These are phyloP conservation scores for Morella rubra DNA, from an alignment of 306 rosid genomes.

Conservation along the genomic window DNA sequence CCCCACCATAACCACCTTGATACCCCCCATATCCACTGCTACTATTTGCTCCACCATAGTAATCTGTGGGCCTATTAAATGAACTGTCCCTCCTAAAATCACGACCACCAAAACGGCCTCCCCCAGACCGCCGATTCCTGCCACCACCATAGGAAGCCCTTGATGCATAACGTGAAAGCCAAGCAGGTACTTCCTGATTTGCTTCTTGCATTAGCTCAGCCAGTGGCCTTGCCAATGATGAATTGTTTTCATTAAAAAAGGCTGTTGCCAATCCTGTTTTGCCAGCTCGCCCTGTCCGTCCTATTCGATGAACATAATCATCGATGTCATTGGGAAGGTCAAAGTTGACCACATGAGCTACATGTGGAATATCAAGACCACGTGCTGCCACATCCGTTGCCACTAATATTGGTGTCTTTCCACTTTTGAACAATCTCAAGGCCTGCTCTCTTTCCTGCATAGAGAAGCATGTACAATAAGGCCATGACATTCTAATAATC, in stretches of 20 bases:
- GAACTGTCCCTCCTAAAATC: slow-evolving; percentile 66
- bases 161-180: slow-evolving; percentile 69
- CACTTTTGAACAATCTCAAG: slow-evolving; percentile 70
- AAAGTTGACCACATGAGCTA: slow-evolving; percentile 77
- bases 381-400: slow-evolving; percentile 92
- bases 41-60: slow-evolving; percentile 48
- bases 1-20: slow-evolving; percentile 50
- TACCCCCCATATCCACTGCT: slow-evolving; percentile 56
- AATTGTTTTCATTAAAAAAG: slow-evolving; percentile 64
- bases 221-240: slow-evolving; percentile 61
- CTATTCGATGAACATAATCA: slow-evolving; percentile 83
- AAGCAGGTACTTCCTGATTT: slow-evolving; percentile 79
- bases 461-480: not conserved
- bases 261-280: slow-evolving; percentile 83
- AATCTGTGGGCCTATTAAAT: slow-evolving; percentile 46
- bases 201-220: slow-evolving; percentile 84
- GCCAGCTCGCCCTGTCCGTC: slow-evolving; percentile 83
- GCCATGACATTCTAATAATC: not conserved
- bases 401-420: slow-evolving; percentile 75
- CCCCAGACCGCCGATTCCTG: slow-evolving; percentile 57
- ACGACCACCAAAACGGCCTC: slow-evolving; percentile 72
- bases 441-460: slow-evolving; percentile 83
- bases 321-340: slow-evolving; percentile 85
- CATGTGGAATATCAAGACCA: slow-evolving; percentile 82
- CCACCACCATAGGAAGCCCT: slow-evolving; percentile 47